phyloP scores from a whole-genome alignment of 148 eudicot species.

The Chenopodium album region DNA sequence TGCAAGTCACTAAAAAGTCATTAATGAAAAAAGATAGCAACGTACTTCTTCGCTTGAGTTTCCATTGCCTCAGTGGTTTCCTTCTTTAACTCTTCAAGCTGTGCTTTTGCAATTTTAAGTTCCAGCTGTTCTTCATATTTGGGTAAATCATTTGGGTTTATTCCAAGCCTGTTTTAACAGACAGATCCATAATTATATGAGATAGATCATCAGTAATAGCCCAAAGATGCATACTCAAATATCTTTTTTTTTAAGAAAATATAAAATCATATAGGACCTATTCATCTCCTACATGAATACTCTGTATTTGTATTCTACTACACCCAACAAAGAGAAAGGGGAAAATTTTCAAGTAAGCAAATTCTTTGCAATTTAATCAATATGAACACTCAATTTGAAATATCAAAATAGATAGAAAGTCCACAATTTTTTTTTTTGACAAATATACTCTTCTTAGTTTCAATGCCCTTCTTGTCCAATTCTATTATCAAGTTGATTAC shows the following conservation, averaged over 20 bases:
- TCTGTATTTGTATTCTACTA: neutral
- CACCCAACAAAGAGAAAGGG: neutral
- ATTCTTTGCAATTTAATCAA: neutral
- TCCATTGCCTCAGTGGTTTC: slow-evolving; percentile 88
- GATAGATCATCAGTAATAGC: neutral
- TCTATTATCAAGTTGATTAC: neutral
- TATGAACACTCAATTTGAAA: neutral
- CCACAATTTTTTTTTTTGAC: neutral
- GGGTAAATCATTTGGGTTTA: slow-evolving; percentile 70
- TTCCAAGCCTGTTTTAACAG: slow-evolving; percentile 67
- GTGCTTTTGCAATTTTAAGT: slow-evolving; percentile 82
- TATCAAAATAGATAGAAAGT: neutral
- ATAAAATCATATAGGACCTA: neutral
- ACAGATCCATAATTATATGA: neutral
- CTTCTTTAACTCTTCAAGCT: slow-evolving; percentile 88
- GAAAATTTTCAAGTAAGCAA: neutral
- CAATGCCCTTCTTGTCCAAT: neutral
- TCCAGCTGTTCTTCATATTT: slow-evolving; percentile 84
- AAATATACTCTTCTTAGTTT: neutral
- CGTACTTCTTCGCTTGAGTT: slow-evolving; percentile 85
- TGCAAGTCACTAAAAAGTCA: neutral
- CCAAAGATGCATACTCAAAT: neutral
- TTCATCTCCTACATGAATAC: neutral
- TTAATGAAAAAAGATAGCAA: slow-evolving; percentile 16
- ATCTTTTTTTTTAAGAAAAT: no score